These are phyloP conservation scores for Zychaea mexicana DNA, from an alignment of 371 early-diverging fungal genomes.

Conservation along the genomic window DNA sequence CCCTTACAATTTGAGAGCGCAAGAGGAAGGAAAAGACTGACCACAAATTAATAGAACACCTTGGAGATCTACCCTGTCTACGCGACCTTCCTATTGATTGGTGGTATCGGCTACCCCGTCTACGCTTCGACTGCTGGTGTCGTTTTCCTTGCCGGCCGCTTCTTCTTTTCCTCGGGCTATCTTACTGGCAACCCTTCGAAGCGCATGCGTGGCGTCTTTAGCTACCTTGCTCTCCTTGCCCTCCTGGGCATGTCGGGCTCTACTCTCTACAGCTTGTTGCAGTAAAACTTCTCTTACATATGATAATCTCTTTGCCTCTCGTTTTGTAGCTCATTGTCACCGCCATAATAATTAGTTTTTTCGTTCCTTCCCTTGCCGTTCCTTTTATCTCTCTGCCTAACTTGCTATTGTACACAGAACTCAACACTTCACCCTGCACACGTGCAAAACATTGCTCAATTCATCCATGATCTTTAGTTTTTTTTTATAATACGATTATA, in stretches of 20 bases:
- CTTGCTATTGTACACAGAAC: too few relatives aligned
- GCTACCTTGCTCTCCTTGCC: slow-evolving; percentile 36
- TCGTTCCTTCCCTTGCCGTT: too few relatives aligned
- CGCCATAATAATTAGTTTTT: too few relatives aligned
- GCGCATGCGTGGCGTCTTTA: slow-evolving; percentile 31
- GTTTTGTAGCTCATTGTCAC: too few relatives aligned
- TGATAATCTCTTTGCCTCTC: too few relatives aligned
- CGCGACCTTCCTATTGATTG: slow-evolving; percentile 36
- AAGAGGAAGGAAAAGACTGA: neutral
- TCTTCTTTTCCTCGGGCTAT: slow-evolving; percentile 57
- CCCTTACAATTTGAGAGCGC: too few relatives aligned
- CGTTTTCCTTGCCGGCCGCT: slow-evolving; percentile 50
- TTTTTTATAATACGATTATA: too few relatives aligned
- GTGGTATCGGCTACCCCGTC: slow-evolving; percentile 53
- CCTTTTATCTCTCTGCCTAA: too few relatives aligned
- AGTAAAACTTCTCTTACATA: neutral
- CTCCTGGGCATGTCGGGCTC: slow-evolving; percentile 32
- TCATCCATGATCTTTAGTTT: too few relatives aligned
- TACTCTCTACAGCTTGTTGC: slow-evolving; percentile 23
- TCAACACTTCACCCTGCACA: too few relatives aligned
- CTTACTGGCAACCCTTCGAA: slow-evolving; percentile 58
- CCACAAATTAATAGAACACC: slow-evolving; percentile 33
- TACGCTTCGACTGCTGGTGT: slow-evolving; percentile 49
- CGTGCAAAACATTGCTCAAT: too few relatives aligned
- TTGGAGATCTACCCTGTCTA: slow-evolving; percentile 39